Evolutionary conservation across 257 asterid genomes (phyloP).

Genomic region (Forsythia suspensa): DNA sequence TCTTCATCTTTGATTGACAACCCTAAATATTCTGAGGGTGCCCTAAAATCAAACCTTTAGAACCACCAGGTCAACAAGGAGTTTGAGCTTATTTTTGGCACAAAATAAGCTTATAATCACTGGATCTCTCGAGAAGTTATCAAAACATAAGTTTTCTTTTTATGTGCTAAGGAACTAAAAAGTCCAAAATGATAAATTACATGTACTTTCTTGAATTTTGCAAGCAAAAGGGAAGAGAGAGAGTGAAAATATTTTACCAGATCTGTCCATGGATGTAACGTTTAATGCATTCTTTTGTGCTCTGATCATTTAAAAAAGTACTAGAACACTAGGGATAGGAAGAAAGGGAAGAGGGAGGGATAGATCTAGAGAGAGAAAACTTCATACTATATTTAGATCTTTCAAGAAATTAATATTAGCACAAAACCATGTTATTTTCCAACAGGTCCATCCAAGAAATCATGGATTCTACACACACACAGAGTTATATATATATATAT

Average conservation of each 20-base stretch:
- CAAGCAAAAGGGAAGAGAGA: constrained; percentile 60
- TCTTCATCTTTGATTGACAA: neutral
- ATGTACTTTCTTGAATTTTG: constrained; percentile 42
- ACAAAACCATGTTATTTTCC: constrained; percentile 28
- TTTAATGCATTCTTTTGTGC: constrained; percentile 29
- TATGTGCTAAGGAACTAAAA: constrained; percentile 36
- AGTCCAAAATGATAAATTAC: constrained; percentile 21
- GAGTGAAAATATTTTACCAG: constrained; percentile 44
- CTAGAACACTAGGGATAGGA: constrained; percentile 14
- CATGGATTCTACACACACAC: constrained; percentile 13
- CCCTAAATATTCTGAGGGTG: neutral
- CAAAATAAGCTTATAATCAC: constrained; percentile 28
- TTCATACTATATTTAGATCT: constrained; percentile 34
- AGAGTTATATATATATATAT: neutral
- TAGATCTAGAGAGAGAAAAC: constrained; percentile 53
- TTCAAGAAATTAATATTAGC: constrained; percentile 27
- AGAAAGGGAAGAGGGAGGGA: constrained; percentile 34
- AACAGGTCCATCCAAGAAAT: constrained; percentile 10
- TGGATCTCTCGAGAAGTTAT: constrained; percentile 32
- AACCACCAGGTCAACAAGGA: constrained; percentile 37
- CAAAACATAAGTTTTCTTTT: constrained; percentile 29
- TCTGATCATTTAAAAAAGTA: constrained; percentile 31
- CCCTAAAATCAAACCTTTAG: neutral
- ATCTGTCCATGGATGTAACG: constrained; percentile 57
- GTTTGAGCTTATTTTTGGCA: constrained; percentile 23